phyloP scores from a whole-genome alignment of 75 land plant species.

The Cupressus sempervirens region DNA sequence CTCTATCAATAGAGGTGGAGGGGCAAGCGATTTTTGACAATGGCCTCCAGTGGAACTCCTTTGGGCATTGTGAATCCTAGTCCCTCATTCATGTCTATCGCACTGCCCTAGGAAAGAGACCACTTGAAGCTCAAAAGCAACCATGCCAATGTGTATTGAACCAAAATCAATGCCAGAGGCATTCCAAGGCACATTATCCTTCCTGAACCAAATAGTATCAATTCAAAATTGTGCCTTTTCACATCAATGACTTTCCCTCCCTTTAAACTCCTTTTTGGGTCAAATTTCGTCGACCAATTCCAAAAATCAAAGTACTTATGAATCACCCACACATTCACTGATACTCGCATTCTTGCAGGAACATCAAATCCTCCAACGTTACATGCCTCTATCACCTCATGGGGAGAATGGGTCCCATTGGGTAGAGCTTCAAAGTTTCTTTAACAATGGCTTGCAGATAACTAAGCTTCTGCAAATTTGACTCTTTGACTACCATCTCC shows the following conservation, averaged over 20 bases:
- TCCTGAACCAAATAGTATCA: slow-evolving; percentile 38
- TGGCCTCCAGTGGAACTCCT: slow-evolving; percentile 33
- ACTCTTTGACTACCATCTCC: slow-evolving; percentile 31
- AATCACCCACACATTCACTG: slow-evolving; percentile 27
- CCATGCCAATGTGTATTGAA: slow-evolving; percentile 25
- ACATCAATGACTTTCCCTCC: slow-evolving; percentile 20
- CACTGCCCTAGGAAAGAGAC: slow-evolving; percentile 16
- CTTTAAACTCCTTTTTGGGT: slow-evolving; percentile 33
- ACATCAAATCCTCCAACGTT: slow-evolving; percentile 25
- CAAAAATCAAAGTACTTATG: slow-evolving; percentile 25
- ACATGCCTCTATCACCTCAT: slow-evolving; percentile 20
- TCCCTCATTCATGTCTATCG: slow-evolving; percentile 51
- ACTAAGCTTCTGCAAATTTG: slow-evolving; percentile 21
- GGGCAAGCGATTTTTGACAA: slow-evolving; percentile 27
- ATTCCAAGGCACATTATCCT: slow-evolving; percentile 41
- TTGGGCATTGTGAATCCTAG: slow-evolving; percentile 40
- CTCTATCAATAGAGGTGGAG: slow-evolving; percentile 19
- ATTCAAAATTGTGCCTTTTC: slow-evolving; percentile 19
- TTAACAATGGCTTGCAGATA: slow-evolving; percentile 43
- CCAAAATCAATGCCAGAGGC: slow-evolving; percentile 20
- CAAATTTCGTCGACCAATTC: slow-evolving; percentile 28
- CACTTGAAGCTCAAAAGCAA: slow-evolving; percentile 47
- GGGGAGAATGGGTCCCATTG: slow-evolving; percentile 25
- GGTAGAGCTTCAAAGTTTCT: slow-evolving; percentile 38
- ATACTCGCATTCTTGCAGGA: slow-evolving; percentile 20